phyloP scores from a whole-genome alignment of 1,284 basidiomycete genomes.

The Ustilago shanxiensis region DNA sequence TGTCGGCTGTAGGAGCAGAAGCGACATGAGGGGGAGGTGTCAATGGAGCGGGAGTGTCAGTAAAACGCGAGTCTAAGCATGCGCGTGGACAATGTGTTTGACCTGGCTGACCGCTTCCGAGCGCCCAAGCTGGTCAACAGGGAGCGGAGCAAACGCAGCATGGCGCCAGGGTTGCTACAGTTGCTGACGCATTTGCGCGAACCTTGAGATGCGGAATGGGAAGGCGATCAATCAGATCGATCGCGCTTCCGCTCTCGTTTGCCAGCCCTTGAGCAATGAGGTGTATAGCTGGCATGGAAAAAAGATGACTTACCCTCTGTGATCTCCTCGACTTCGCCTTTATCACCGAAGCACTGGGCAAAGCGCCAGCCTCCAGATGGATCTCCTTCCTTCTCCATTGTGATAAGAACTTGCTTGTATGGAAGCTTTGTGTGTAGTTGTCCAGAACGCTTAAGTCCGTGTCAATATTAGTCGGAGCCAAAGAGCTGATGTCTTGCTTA shows the following conservation, averaged over 20 bases:
- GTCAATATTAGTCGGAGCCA: constrained; percentile 2
- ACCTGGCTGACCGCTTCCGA: not conserved
- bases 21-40: not conserved
- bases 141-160: not conserved
- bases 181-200: not conserved
- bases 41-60: no score
- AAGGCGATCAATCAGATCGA: not conserved
- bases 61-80: not conserved
- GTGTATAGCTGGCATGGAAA: not conserved
- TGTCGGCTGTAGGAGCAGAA: constrained; percentile 78
- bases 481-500: not conserved
- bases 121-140: not conserved
- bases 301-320: constrained; percentile 83
- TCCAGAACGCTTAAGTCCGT: not conserved
- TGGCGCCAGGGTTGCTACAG: not conserved
- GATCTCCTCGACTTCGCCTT: constrained; percentile 91
- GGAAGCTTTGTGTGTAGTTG: not conserved
- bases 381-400: constrained; percentile 66
- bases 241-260: not conserved
- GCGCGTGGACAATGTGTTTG: no score
- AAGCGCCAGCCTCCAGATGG: constrained; percentile 82
- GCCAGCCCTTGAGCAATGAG: not conserved
- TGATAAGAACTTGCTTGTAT: constrained; percentile 10
- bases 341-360: constrained; percentile 94
- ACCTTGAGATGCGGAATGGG: not conserved